Evolutionary conservation across 2,329 filamentous ascomycete species (phyloP).

Genomic region (Phyllosticta capitalensis): DNA sequence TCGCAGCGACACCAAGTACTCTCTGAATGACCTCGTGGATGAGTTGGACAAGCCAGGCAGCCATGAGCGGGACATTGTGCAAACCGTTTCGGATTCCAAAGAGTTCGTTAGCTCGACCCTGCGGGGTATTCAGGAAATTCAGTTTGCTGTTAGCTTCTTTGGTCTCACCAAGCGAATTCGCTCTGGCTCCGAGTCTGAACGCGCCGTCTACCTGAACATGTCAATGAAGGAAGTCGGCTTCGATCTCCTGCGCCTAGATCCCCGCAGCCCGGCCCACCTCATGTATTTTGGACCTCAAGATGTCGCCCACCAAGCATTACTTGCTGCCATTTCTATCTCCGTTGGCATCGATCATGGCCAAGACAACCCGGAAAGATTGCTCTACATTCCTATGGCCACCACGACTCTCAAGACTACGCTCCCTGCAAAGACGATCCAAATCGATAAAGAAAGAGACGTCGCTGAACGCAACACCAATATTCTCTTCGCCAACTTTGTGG

Average conservation of each 20-base stretch:
- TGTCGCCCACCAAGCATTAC: constrained; percentile 86
- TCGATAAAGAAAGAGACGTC: constrained; percentile 58
- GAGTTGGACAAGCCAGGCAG: constrained; percentile 63
- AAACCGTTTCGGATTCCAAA: constrained; percentile 82
- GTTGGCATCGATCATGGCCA: constrained; percentile 86
- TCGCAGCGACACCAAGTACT: constrained; percentile 41
- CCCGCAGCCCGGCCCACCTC: constrained; percentile 84
- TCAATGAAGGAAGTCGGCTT: constrained; percentile 96
- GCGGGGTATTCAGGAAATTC: constrained; percentile 88
- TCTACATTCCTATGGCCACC: constrained; percentile 96
- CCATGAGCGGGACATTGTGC: constrained; percentile 59
- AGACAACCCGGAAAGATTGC: constrained; percentile 71
- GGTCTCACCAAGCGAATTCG: constrained; percentile 74
- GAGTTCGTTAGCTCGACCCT: constrained; percentile 86
- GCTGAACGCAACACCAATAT: constrained; percentile 93
- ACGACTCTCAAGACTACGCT: constrained; percentile 90
- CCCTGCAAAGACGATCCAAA: constrained; percentile 85
- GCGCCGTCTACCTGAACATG: constrained; percentile 67
- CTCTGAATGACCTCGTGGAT: constrained; percentile 63
- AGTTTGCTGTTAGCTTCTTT: constrained; percentile 87
- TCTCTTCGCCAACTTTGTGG: constrained; percentile 87
- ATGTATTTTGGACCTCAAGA: constrained; percentile 97
- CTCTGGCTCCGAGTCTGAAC: constrained; percentile 53
- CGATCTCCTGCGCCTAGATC: constrained; percentile 83
- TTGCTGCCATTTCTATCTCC: constrained; percentile 86